These are phyloP conservation scores for Didymosphaeria variabile DNA, from an alignment of 2,329 filamentous ascomycete species.

Conservation along the genomic window DNA sequence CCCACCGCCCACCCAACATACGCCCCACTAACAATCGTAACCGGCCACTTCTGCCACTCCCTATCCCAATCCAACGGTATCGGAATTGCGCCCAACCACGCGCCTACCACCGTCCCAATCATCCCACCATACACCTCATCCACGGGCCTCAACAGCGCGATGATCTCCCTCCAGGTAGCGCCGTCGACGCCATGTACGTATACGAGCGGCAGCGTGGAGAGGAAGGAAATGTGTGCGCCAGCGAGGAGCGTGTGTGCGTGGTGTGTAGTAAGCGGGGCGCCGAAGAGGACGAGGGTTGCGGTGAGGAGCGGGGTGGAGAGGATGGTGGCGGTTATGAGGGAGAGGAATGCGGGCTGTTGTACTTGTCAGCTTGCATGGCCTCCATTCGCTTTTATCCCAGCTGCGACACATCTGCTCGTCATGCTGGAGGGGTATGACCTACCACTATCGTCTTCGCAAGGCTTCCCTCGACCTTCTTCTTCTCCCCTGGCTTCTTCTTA, in stretches of 20 bases:
- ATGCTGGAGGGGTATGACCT: conserved; percentile 29
- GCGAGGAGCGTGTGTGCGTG: conserved; percentile 79
- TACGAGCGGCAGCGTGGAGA: conserved; percentile 80
- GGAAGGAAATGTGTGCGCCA: conserved; percentile 81
- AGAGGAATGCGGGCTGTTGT: conserved; percentile 72
- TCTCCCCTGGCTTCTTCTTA: conserved; percentile 62
- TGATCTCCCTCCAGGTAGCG: conserved; percentile 73
- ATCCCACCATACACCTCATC: conserved; percentile 87
- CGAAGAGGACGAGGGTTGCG: conserved; percentile 81
- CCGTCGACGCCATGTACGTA: conserved; percentile 85
- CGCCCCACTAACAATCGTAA: conserved; percentile 85
- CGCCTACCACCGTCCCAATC: conserved; percentile 79
- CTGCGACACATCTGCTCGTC: not conserved
- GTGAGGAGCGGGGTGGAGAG: conserved; percentile 66
- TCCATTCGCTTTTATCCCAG: not conserved
- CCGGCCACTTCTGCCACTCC: conserved; percentile 98
- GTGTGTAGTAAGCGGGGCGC: conserved; percentile 87
- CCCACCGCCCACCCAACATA: conserved; percentile 82
- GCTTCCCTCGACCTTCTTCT: conserved; percentile 40
- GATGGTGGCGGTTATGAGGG: conserved; percentile 67
- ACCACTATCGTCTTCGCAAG: conserved; percentile 52
- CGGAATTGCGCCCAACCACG: conserved; percentile 92
- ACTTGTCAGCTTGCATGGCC: conserved; percentile 15
- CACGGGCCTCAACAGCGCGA: conserved; percentile 74
- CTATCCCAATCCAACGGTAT: conserved; percentile 97